Percentiles rank a stretch among this genome's conserved stretches.
Conservation (phyloP, 1,284 basidiomycete genomes). For the Cutaneotrichosporon cyanovorans region DNA sequence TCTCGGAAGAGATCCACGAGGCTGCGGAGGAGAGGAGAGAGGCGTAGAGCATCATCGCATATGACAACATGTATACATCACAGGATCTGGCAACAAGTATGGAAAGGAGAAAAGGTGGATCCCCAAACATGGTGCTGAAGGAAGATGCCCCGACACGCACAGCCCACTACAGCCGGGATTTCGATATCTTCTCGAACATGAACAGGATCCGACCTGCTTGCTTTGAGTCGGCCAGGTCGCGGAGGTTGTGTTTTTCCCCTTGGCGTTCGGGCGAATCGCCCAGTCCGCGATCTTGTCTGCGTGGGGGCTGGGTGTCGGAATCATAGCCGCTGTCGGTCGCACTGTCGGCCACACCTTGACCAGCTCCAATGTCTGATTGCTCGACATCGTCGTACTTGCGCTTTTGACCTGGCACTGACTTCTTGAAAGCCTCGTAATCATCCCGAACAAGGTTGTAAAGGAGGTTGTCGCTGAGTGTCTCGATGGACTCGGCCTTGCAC, state of each 20-base stretch:
- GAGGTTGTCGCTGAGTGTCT: constrained; percentile 51
- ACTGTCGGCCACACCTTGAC: not conserved
- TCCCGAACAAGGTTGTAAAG: constrained; percentile 32
- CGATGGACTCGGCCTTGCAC: constrained; percentile 21
- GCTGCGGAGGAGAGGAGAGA: not conserved
- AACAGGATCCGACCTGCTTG: constrained; percentile 39
- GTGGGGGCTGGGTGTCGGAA: not conserved
- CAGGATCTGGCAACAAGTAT: too few species aligned
- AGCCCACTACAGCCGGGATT: constrained; percentile 12
- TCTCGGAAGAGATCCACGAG: not conserved
- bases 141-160: too few species aligned
- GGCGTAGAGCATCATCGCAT: not conserved
- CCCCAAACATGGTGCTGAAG: too few species aligned
- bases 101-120: too few species aligned
- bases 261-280: too few species aligned
- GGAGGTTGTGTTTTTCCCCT: constrained; percentile 27
- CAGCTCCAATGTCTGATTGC: not conserved
- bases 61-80: too few species aligned
- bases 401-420: constrained; percentile 6
- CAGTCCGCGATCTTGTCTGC: too few species aligned
- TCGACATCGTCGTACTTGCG: constrained; percentile 3
- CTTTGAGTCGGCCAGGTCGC: constrained; percentile 21
- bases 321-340: constrained; percentile 3
- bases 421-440: constrained; percentile 11
- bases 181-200: constrained; percentile 41